Percentiles rank a stretch among this genome's conserved stretches.
These are phyloP conservation scores for Didymella segeticola DNA, from an alignment of 2,329 filamentous ascomycete genomes.

Conservation along the genomic window DNA sequence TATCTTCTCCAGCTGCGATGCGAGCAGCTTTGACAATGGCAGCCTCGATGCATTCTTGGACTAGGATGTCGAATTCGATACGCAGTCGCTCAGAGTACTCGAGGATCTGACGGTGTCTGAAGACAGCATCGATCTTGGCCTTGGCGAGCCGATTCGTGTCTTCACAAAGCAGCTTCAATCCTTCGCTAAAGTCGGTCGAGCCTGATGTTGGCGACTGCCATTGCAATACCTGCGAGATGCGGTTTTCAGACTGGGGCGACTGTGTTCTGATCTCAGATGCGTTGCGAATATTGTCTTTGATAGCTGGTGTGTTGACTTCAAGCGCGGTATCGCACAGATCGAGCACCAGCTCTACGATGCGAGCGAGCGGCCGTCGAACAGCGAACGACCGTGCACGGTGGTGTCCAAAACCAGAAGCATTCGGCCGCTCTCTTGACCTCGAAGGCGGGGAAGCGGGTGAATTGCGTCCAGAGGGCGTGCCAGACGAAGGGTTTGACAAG, in stretches of 20 bases:
- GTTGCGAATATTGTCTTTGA: constrained; percentile 77
- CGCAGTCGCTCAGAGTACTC: constrained; percentile 97
- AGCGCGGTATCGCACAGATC: constrained; percentile 95
- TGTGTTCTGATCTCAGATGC: constrained; percentile 84
- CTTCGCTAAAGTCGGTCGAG: constrained; percentile 91
- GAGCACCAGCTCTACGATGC: constrained; percentile 92
- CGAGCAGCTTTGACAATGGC: constrained; percentile 88
- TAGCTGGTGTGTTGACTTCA: constrained; percentile 90
- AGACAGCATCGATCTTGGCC: constrained; percentile 90
- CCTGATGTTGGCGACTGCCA: constrained; percentile 96
- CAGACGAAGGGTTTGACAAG: constrained; percentile 69
- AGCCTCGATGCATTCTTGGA: constrained; percentile 94
- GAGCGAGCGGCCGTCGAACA: constrained; percentile 83
- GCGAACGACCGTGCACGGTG: constrained; percentile 86
- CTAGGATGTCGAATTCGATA: constrained; percentile 88
- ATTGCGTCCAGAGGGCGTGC: constrained; percentile 72
- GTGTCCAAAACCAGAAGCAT: constrained; percentile 76
- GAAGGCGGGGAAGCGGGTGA: constrained; percentile 70
- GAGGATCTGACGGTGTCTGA: constrained; percentile 88
- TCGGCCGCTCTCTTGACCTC: constrained; percentile 74
- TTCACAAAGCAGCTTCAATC: constrained; percentile 82
- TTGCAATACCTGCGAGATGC: constrained; percentile 91
- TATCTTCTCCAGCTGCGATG: constrained; percentile 83
- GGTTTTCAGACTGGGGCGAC: constrained; percentile 93
- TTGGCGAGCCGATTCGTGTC: constrained; percentile 87